Evolutionary conservation across 441 rosid species (phyloP).

Genomic region (Aquilaria agallochum): DNA sequence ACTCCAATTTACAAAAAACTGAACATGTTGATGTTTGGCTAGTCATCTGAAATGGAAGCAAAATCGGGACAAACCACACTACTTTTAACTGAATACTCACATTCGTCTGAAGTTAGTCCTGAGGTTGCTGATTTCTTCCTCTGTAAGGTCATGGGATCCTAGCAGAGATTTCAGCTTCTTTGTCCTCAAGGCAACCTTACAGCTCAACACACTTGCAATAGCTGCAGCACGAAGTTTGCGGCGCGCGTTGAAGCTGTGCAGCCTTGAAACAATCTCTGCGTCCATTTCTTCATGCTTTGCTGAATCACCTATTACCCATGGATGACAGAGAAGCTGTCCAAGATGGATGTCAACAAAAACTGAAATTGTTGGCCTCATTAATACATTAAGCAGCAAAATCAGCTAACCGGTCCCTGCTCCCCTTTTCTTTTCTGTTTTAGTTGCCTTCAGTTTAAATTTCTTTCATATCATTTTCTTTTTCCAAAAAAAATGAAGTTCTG

Average conservation of each 20-base stretch:
- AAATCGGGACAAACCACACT: neutral
- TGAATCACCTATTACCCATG: constrained; percentile 68
- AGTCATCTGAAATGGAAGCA: neutral
- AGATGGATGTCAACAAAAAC: neutral
- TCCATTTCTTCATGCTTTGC: constrained; percentile 69
- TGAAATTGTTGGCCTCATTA: neutral
- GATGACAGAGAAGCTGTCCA: constrained; percentile 52
- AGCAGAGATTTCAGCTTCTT: constrained; percentile 55
- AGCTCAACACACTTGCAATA: constrained; percentile 61
- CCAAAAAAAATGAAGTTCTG: too few relatives aligned
- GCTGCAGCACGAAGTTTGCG: constrained; percentile 71
- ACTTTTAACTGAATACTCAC: constrained; percentile 25
- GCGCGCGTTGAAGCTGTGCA: constrained; percentile 60
- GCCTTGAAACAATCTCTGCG: constrained; percentile 55
- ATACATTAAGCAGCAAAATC: too few relatives aligned
- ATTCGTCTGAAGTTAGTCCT: constrained; percentile 41
- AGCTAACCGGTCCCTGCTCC: too few relatives aligned
- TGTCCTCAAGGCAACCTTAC: constrained; percentile 56
- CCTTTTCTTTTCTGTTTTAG: too few relatives aligned
- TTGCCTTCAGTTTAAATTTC: too few relatives aligned
- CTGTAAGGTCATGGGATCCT: constrained; percentile 53
- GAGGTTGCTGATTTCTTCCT: constrained; percentile 57
- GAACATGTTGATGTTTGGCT: too few relatives aligned
- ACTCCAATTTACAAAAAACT: too few relatives aligned
- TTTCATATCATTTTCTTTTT: too few relatives aligned